Evolutionary conservation across 768 basidiomycete species (phyloP).

Genomic region (Gautieria morchelliformis): DNA sequence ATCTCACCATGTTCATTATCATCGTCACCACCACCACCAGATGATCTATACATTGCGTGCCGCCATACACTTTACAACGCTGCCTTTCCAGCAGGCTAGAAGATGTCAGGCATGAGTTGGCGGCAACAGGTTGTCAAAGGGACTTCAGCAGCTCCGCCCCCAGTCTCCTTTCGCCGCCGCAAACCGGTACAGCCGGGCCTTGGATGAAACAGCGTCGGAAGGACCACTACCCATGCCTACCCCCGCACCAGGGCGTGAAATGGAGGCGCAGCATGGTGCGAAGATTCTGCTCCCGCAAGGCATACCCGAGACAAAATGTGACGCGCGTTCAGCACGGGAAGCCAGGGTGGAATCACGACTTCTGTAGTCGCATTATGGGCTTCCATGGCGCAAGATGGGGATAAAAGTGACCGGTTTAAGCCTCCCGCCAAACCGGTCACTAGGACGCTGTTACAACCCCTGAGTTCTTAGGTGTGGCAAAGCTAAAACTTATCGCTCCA

Average conservation of each 20-base stretch:
- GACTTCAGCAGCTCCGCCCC: no score
- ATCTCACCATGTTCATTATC: no score
- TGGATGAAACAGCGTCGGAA: not conserved
- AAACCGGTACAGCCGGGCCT: no score
- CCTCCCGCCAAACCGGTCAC: not conserved
- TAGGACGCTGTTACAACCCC: not conserved
- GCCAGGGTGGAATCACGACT: conserved; percentile 69
- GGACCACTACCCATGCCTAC: not conserved
- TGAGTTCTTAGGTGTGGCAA: not conserved
- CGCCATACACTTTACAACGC: no score
- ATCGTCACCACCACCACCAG: no score
- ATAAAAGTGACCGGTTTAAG: not conserved
- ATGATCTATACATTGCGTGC: no score
- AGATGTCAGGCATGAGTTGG: no score
- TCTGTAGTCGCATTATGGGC: conserved; percentile 73
- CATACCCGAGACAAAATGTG: conserved; percentile 55
- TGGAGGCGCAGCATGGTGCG: conserved; percentile 21
- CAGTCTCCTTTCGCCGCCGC: not conserved
- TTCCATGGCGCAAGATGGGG: conserved; percentile 19
- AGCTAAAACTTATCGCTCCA: conserved; percentile 3
- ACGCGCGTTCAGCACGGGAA: conserved; percentile 67
- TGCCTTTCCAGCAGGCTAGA: no score
- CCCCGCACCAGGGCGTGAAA: not conserved
- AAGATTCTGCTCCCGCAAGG: conserved; percentile 24
- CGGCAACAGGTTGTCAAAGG: no score